Conservation (phyloP, 75 land plant genomes). For the Ceratopteris richardii region DNA sequence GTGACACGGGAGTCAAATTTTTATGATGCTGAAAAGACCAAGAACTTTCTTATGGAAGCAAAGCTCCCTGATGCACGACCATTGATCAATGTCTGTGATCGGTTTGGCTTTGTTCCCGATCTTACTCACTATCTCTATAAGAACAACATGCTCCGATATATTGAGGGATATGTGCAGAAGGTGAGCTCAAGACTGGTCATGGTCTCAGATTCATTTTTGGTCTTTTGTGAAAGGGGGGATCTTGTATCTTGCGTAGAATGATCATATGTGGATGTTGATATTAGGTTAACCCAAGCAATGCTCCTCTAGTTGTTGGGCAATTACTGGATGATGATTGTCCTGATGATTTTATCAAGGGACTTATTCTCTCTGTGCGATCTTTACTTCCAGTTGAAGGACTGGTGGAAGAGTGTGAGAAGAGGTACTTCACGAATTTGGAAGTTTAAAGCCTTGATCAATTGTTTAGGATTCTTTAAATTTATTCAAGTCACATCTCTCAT, state of each 20-base stretch:
- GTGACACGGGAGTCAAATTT: constrained; percentile 96
- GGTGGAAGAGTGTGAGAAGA: constrained; percentile 95
- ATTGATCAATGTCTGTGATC: constrained; percentile 95
- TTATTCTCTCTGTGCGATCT: constrained; percentile 94
- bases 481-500: no score
- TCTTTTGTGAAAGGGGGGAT: no score
- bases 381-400: constrained; percentile 98
- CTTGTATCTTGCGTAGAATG: no score
- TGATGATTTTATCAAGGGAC: constrained; percentile 95
- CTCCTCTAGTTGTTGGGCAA: constrained; percentile 97
- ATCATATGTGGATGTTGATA: neutral
- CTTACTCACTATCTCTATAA: constrained; percentile 85
- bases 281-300: constrained; percentile 93
- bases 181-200: no score
- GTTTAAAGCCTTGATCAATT: no score
- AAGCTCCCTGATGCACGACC: constrained; percentile 98
- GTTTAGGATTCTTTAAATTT: no score
- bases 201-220: no score
- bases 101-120: constrained; percentile 99
- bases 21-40: constrained; percentile 93
- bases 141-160: constrained; percentile 96
- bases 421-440: constrained; percentile 34
- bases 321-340: constrained; percentile 98
- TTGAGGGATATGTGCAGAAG: constrained; percentile 99
- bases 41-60: constrained; percentile 96